These are phyloP conservation scores for Neopestalotiopsis sp. DNA, from an alignment of 2,329 filamentous ascomycete species.

Conservation along the genomic window DNA sequence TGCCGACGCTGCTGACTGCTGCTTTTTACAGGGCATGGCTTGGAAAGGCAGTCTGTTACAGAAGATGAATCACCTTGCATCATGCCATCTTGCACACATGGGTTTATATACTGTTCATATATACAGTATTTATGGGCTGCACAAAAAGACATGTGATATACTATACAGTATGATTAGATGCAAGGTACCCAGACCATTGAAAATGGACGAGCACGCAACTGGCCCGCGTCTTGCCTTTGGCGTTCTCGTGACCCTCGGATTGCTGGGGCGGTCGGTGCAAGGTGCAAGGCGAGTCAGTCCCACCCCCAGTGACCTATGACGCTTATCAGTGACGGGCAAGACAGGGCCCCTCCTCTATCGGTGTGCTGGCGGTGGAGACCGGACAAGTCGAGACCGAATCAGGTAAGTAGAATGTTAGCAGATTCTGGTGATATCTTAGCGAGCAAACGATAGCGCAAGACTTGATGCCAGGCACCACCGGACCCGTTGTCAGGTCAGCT, in stretches of 20 bases:
- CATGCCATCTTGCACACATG: background rate
- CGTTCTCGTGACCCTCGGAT: conserved; percentile 10
- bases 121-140: background rate
- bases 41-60: background rate
- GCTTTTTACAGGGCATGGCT: background rate
- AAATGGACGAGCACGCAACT: background rate
- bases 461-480: conserved; percentile 19
- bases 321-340: conserved; percentile 13
- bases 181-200: background rate
- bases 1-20: background rate
- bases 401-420: conserved; percentile 16
- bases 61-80: conserved; percentile 9
- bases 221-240: background rate
- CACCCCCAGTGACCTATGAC: conserved; percentile 15
- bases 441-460: background rate
- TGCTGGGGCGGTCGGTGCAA: background rate
- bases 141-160: background rate
- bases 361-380: conserved; percentile 15
- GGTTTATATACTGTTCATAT: background rate
- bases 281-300: conserved; percentile 2
- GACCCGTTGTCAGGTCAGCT: conserved; percentile 19
- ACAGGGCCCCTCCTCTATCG: conserved; percentile 15
- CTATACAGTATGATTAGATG: background rate
- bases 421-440: background rate
- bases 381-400: conserved; percentile 5